A percentile compares a stretch with the other conserved stretches of the same genome.
These are phyloP conservation scores for Omphalea diandra DNA, from an alignment of 441 rosid species.

Conservation along the genomic window DNA sequence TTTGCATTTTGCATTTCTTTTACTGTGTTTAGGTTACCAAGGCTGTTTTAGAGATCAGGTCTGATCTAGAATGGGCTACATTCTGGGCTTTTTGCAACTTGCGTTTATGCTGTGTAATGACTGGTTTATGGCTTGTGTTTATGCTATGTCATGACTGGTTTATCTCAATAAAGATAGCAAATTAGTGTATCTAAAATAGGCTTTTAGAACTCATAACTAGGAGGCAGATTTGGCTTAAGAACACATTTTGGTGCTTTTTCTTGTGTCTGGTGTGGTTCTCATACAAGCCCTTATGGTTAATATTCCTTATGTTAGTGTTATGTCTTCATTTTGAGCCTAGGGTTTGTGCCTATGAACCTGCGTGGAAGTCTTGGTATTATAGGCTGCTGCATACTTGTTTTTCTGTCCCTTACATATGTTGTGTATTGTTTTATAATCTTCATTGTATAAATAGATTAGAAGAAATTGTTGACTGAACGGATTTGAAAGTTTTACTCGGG, in stretches of 20 bases:
- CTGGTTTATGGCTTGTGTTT: neutral
- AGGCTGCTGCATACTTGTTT: neutral
- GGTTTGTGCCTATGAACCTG: neutral
- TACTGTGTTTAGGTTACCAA: neutral
- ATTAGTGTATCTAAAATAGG: neutral
- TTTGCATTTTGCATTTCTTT: neutral
- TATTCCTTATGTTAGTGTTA: neutral
- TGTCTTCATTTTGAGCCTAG: neutral
- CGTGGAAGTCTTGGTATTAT: neutral
- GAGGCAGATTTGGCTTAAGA: neutral
- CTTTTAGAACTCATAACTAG: neutral
- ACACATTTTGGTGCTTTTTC: neutral
- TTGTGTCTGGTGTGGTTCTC: neutral
- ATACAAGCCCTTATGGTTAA: neutral
- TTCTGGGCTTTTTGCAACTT: neutral
- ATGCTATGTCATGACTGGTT: too few species aligned
- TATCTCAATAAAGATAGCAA: too few species aligned
- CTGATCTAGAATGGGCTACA: neutral
- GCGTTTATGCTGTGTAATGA: neutral
- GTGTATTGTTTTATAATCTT: neutral
- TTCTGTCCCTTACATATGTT: conserved; percentile 1
- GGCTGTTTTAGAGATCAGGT: neutral
- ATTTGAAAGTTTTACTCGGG: neutral
- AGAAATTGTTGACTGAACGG: neutral
- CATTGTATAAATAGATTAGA: neutral